Evolutionary conservation across 345 rosid species (phyloP).

Genomic region (Cardamine chenopodiifolia): DNA sequence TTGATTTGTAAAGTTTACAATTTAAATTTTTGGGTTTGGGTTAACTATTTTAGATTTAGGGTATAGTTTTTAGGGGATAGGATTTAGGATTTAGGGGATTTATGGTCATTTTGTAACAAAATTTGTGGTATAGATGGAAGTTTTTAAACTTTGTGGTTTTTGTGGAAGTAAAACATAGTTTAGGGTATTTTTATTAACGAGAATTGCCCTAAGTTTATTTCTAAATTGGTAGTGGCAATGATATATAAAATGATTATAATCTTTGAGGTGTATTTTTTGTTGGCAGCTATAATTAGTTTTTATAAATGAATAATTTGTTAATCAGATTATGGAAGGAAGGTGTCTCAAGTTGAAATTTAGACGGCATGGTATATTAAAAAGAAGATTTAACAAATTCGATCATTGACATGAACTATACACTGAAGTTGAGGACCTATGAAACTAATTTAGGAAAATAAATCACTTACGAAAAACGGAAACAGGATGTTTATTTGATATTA

Average conservation of each 20-base stretch:
- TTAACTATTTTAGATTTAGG: too few relatives aligned
- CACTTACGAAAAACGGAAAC: conserved; percentile 3
- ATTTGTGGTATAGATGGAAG: too few relatives aligned
- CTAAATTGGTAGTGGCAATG: background rate
- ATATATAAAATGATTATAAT: background rate
- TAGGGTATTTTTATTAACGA: too few relatives aligned
- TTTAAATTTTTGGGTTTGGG: too few relatives aligned
- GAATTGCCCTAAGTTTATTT: too few relatives aligned
- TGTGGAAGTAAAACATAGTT: too few relatives aligned
- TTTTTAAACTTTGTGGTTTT: too few relatives aligned
- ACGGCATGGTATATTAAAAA: background rate
- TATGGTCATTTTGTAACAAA: too few relatives aligned
- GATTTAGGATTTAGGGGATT: too few relatives aligned
- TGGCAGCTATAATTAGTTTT: background rate
- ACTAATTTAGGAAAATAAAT: conserved; percentile 9
- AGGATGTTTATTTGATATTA: background rate
- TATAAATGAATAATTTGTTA: too few relatives aligned
- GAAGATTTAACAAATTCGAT: background rate
- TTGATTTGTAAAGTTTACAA: too few relatives aligned
- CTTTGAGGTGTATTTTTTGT: background rate
- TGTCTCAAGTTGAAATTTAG: background rate
- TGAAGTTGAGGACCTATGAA: background rate
- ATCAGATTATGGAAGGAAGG: background rate
- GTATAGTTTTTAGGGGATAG: too few relatives aligned
- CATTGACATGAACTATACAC: background rate